A percentile compares a stretch with the other conserved stretches of the same genome.
phyloP scores from a whole-genome alignment of 305 asterid genomes.

The Nicotiana rustica region DNA sequence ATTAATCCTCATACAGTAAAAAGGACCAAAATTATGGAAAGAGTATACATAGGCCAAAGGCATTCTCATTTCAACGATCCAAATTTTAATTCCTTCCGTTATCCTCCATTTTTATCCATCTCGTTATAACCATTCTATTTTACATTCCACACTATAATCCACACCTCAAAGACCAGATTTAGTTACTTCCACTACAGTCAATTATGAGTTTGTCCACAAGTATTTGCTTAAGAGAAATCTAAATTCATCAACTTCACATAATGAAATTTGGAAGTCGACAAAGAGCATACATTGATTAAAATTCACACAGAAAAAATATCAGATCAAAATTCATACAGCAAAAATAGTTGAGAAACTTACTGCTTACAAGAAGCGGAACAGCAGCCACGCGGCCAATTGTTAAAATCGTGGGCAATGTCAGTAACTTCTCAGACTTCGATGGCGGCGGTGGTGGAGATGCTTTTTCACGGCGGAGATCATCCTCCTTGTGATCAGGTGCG shows the following conservation, averaged over 20 bases:
- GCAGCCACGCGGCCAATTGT: conserved; percentile 93
- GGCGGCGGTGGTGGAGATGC: not conserved
- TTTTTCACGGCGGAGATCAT: conserved; percentile 30
- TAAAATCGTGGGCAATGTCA: conserved; percentile 91
- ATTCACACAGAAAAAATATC: not conserved
- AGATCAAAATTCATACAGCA: not conserved
- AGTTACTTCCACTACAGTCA: not conserved
- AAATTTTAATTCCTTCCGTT: not conserved
- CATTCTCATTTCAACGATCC: not conserved
- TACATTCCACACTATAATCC: not conserved
- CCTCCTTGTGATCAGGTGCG: conserved; percentile 34
- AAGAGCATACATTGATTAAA: not conserved
- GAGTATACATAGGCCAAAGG: not conserved
- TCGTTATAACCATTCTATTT: not conserved
- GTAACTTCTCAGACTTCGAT: conserved; percentile 50
- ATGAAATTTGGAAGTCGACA: not conserved
- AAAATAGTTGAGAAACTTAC: conserved; percentile 51
- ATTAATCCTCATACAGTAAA: too few relatives aligned
- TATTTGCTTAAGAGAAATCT: too few relatives aligned
- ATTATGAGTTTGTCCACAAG: not conserved
- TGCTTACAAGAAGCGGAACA: conserved; percentile 74
- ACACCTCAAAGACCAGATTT: not conserved
- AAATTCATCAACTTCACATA: not conserved
- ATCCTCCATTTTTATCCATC: not conserved
- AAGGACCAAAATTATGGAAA: not conserved